Evolutionary conservation across 176 grass and related monocot species (phyloP), one percentile per base, ranked within the genome.

Genomic region (Musa itinerans): DNA sequence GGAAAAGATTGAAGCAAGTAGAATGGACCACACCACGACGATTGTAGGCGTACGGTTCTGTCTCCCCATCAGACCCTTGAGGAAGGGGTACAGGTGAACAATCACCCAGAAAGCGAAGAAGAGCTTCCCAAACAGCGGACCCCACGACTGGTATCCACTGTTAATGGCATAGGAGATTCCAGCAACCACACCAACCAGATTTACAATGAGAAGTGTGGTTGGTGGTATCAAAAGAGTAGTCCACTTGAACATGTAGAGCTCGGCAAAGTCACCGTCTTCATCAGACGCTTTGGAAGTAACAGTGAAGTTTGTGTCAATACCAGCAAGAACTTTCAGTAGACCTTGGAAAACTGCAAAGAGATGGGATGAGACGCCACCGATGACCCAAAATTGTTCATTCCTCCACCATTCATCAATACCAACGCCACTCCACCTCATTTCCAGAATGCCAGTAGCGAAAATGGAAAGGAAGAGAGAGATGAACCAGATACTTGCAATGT

Each of bases 211-310:
- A 57, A 74, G 72, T 13, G 72, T 74, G 23, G 53, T 74, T 27
- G 72, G 72, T 56, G 72, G 72, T 57, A 74, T 74, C 72, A 74
- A 74, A 57, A 74, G 72, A 8, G 72, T 74, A 3, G 72, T 74
- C 72, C 72, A 74, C 23, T 74, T 74, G 72, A 74, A 74, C 72
- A 74, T 43, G 54, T 74, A 74, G 72, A 74, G 72, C 52, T 74
- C 72, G 17, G 72, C 72, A 57, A 58, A 74, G 72, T 74, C 72
- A 34, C 72, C 72, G 16, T 74, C 72, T 74, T 74, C 72, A 56
- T 74, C 72, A n/a, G 72, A 74, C 15, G 72, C 72, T 56, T 74
- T 74, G 11, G 72, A 74, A 16, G 72, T 74, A 57, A 74, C 72
- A 54, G 72, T 74, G 72, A 74, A 74, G 72, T 74, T 74, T 52